Evolutionary conservation across 805 yeast genomes (phyloP), one percentile per base, ranked within the genome.

Genomic region (Ogataea minuta): DNA sequence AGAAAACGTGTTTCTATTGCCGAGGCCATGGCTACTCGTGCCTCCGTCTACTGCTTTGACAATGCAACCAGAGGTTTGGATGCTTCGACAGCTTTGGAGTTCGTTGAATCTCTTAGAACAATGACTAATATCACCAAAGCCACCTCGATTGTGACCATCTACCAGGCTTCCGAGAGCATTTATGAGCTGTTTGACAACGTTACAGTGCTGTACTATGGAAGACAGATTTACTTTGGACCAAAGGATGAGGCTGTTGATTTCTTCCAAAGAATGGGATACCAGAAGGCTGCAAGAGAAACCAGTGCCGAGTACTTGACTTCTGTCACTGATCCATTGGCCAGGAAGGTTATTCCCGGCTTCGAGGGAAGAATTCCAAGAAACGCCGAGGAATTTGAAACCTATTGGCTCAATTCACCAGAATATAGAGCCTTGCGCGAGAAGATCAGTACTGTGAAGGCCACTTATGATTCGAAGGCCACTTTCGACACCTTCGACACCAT

Each of bases 51-150:
- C 48, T 77, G 83, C 46, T 79, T 80, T 76, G 86, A 79, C 63
- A 80, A 79, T 50, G 81, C 84, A 16, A 80, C 86, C 12, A 71
- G 85, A 61, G 86, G 86, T 59, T 67, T 79, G 49, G 86, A 79
- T 62, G 74, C 85, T 8, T 78, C 85, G 11, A 79, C 85, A 13
- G 86, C 86, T 11, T 67, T 80, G 43, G 86, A 80, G 60, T 80
- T 76, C 46, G 72, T 75, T 17, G 72, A 76, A 53, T 75, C 82
- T 19, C 66, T 80, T 44, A 74, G 79, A 62, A 70, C 80, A 2
- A 70, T 77, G 9, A 78, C 85, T 2, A 74, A 77, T 47, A 59
- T 79, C 57, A 61, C 74, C 45, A 69, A 75, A 31, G 64, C 74
- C 9, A 70, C 83, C n/a, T 77, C 83, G 10, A 60, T 80, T 45